These are phyloP conservation scores for Delonix regia DNA, from an alignment of 306 rosid genomes.

Conservation along the genomic window DNA sequence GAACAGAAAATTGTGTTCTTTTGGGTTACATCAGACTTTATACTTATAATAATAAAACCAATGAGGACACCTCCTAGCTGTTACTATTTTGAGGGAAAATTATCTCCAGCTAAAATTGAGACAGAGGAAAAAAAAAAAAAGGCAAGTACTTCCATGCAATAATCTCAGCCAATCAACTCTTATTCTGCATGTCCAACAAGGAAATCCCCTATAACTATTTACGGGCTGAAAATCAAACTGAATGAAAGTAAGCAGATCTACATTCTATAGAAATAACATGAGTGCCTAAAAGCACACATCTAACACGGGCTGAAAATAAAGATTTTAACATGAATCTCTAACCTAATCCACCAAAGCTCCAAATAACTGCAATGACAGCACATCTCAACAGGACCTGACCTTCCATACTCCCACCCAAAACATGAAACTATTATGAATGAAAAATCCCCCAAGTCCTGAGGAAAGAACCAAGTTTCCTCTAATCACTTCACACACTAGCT, in stretches of 20 bases:
- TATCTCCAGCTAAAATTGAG: conserved; percentile 23
- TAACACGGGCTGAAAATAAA: no score
- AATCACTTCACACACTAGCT: neutral
- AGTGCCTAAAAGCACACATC: neutral
- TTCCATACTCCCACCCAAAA: neutral
- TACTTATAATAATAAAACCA: no score
- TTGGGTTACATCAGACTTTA: neutral
- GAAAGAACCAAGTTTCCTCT: neutral
- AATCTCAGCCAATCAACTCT: neutral
- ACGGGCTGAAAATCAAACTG: neutral
- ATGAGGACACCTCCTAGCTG: neutral
- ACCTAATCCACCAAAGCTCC: no score
- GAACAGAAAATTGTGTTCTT: neutral
- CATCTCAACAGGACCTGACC: no score
- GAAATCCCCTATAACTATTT: neutral
- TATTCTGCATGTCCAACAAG: neutral
- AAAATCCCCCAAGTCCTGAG: neutral
- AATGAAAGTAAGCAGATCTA: neutral
- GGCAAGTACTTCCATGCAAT: neutral
- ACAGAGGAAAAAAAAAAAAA: neutral
- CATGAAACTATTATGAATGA: neutral
- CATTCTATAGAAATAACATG: neutral
- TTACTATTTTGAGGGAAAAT: neutral
- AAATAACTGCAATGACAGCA: no score
- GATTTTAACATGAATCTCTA: no score